These are phyloP conservation scores for Flaveria brownii DNA, from an alignment of 129 eudicot species.

Conservation along the genomic window DNA sequence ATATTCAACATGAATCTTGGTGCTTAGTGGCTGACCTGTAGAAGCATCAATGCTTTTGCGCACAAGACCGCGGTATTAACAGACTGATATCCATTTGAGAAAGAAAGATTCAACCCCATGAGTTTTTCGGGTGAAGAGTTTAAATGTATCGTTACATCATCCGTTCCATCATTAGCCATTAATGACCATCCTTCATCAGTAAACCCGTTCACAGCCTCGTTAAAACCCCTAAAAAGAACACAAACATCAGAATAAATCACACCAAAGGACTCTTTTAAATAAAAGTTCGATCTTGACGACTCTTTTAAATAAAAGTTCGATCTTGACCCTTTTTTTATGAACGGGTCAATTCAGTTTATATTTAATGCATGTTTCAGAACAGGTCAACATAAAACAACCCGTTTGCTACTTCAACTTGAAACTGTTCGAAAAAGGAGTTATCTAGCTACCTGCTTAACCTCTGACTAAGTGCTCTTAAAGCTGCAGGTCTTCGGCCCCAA, in stretches of 20 bases:
- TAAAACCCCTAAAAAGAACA: slow-evolving; percentile 70
- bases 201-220: slow-evolving; percentile 89
- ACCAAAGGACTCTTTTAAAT: neutral
- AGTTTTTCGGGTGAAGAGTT: slow-evolving; percentile 92
- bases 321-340: neutral
- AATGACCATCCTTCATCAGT: slow-evolving; percentile 89
- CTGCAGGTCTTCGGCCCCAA: slow-evolving; percentile 98
- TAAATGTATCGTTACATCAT: slow-evolving; percentile 80
- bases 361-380: neutral
- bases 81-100: slow-evolving; percentile 71
- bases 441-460: slow-evolving; percentile 67
- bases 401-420: neutral
- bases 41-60: slow-evolving; percentile 95
- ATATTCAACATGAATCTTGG: neutral
- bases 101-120: slow-evolving; percentile 73
- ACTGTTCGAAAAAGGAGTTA: neutral
- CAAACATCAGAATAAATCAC: neutral
- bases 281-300: too few relatives aligned
- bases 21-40: slow-evolving; percentile 61
- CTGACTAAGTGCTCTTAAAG: slow-evolving; percentile 81
- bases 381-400: neutral
- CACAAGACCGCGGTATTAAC: slow-evolving; percentile 71
- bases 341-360: neutral
- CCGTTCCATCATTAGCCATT: slow-evolving; percentile 76
- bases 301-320: too few relatives aligned